phyloP scores from a whole-genome alignment of 2,329 filamentous ascomycete species.

The Phaeosphaeriaceae sp. region DNA sequence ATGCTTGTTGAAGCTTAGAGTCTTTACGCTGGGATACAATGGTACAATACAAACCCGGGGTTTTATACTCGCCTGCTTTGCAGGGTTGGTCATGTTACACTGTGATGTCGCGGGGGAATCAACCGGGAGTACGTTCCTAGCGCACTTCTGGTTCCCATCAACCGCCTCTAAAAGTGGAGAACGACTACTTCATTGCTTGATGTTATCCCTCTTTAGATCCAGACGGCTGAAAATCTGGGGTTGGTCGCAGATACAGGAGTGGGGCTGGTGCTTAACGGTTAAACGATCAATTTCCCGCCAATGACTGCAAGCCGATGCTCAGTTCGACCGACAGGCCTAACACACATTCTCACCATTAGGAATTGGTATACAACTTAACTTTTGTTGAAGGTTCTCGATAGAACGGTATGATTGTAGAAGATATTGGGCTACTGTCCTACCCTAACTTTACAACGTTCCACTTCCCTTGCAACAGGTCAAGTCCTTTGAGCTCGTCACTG shows the following conservation, averaged over 20 bases:
- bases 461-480: constrained; percentile 39
- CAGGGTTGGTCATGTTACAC: constrained; percentile 16
- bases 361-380: too few species aligned
- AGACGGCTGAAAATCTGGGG: constrained; percentile 19
- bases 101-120: constrained; percentile 16
- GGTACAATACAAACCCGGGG: constrained; percentile 18
- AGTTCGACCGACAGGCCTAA: neutral
- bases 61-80: constrained; percentile 8
- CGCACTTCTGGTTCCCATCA: constrained; percentile 32
- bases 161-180: neutral
- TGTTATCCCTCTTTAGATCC: constrained; percentile 15
- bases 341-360: too few species aligned
- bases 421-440: constrained; percentile 15
- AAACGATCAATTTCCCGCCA: constrained; percentile 31
- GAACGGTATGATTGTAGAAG: neutral
- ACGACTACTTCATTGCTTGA: constrained; percentile 9
- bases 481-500: constrained; percentile 36
- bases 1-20: neutral
- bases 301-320: constrained; percentile 7
- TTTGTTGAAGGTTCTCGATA: neutral
- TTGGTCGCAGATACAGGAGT: constrained; percentile 19
- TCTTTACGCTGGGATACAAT: neutral
- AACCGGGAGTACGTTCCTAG: constrained; percentile 30
- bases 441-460: constrained; percentile 42
- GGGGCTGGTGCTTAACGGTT: constrained; percentile 17